Base-by-base conservation (phyloP, 352 stramenopile species). In the Phytophthora melonis region DNA sequence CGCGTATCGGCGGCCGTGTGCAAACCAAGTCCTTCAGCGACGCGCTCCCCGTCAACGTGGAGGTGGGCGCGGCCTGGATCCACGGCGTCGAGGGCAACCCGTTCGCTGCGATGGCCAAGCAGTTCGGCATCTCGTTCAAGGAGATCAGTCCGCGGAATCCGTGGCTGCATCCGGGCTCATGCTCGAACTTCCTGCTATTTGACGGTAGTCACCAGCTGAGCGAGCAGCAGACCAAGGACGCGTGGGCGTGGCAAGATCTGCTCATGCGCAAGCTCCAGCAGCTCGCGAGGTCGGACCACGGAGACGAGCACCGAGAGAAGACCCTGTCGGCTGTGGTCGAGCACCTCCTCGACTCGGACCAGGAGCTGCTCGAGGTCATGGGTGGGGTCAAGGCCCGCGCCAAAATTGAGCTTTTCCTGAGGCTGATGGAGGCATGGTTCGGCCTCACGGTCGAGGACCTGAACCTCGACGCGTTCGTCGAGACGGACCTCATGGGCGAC, bases 21-120 rank as follows among this genome's bases (percentile, higher is more conserved):
- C 70, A 90, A 30, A 88, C 85, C 25, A 67, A 78, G 8, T 63
- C 68, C 9, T 92, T 92, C 66, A 88, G 85, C 47, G 58, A 71
- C 3, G 68, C 69, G 5, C 70, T 84, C 23, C 59, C 81, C 9
- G 73, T 90, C 34, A 83, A 78, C 55, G 73, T 92, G 55, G 85
- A 92, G 47, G 72, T 87, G 1, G 85, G 85, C 16, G 83, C 83
- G 8, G 85, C 85, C 11, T 92, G 85, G 83, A 90, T 92, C 45
- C 83, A 91, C 59, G 83, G 85, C 5, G 83, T 74, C 4, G 69
- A 75, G 10, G 66, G 66, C 60, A 90, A 88, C 56, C 79, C 65
- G 16, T 84, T 93, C 53, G 74, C 83, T 4, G 53, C 63, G 10
- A 56, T 83, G 11, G 87, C 82, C 3, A 63, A 65, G 16, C 58